phyloP scores from a whole-genome alignment of 805 yeast species.

The Candida palmyrensis region DNA sequence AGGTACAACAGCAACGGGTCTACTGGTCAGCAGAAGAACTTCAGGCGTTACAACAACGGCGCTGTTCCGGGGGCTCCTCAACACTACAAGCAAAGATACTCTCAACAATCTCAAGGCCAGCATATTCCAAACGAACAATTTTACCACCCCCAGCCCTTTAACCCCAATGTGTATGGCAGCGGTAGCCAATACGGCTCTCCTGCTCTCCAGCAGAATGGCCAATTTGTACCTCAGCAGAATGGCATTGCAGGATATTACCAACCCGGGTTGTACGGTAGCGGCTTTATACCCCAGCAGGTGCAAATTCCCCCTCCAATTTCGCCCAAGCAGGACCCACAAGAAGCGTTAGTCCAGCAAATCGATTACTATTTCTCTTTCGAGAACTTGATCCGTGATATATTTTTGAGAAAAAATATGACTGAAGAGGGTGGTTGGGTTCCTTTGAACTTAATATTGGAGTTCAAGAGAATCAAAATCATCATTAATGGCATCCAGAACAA shows the following conservation, averaged over 20 bases:
- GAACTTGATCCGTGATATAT: conserved; percentile 81
- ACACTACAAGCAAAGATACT: conserved; percentile 13
- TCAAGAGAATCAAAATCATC: conserved; percentile 67
- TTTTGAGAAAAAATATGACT: conserved; percentile 77
- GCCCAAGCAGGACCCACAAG: conserved; percentile 41
- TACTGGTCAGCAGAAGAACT: conserved; percentile 13
- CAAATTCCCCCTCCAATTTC: conserved; percentile 43
- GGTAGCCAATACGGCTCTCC: conserved; percentile 16
- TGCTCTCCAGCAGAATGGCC: conserved; percentile 8
- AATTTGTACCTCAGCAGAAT: conserved; percentile 6
- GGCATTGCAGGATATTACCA: conserved; percentile 6
- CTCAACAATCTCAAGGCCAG: conserved; percentile 13
- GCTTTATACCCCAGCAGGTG: conserved; percentile 12
- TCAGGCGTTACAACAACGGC: conserved; percentile 22
- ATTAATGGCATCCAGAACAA: conserved; percentile 34
- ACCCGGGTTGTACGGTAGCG: conserved; percentile 13
- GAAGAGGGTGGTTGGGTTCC: conserved; percentile 74
- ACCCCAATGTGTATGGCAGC: conserved; percentile 21
- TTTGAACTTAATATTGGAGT: conserved; percentile 55
- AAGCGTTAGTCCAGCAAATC: conserved; percentile 54
- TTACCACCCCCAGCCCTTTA: conserved; percentile 29
- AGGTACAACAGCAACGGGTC: conserved; percentile 3
- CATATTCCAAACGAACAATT: conserved; percentile 16
- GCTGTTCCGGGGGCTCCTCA: conserved; percentile 10
- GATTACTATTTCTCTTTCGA: conserved; percentile 89